phyloP scores from a whole-genome alignment of 495 filamentous ascomycete species.

The Entonaema liquescens region DNA sequence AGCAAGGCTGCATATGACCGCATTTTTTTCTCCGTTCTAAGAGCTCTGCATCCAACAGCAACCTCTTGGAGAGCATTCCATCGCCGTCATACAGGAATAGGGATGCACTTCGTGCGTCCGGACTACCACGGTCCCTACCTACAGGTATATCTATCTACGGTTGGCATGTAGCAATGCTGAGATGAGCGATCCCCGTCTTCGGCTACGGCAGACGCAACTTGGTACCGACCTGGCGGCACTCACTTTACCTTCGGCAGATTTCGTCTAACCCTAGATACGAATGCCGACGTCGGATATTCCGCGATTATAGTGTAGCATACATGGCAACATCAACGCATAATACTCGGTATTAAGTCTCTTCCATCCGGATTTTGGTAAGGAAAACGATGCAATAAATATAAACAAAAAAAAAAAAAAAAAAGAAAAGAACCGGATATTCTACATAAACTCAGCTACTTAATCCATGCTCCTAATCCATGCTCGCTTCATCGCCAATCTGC shows the following conservation, averaged over 20 bases:
- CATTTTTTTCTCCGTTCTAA: constrained; percentile 13
- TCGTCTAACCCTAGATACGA: neutral
- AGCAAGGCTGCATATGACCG: constrained; percentile 36
- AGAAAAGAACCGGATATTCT: neutral
- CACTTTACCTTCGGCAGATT: constrained; percentile 33
- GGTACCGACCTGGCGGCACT: constrained; percentile 43
- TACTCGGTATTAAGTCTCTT: constrained; percentile 2
- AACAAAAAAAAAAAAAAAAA: neutral
- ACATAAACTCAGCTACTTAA: neutral
- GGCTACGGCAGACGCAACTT: constrained; percentile 19
- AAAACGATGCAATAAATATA: neutral
- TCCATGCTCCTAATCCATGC: neutral
- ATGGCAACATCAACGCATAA: neutral
- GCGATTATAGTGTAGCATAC: neutral
- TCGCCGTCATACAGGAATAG: neutral
- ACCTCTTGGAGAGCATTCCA: neutral
- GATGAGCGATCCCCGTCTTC: constrained; percentile 18
- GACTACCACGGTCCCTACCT: constrained; percentile 37
- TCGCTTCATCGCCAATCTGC: constrained; percentile 46
- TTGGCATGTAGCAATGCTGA: constrained; percentile 18
- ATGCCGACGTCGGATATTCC: constrained; percentile 24
- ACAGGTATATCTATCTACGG: constrained; percentile 29
- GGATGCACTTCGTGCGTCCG: constrained; percentile 26
- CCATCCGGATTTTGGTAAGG: neutral
- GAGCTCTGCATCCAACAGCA: neutral